Conservation (phyloP, 352 stramenopile species). For the Phytophthora sojae region DNA sequence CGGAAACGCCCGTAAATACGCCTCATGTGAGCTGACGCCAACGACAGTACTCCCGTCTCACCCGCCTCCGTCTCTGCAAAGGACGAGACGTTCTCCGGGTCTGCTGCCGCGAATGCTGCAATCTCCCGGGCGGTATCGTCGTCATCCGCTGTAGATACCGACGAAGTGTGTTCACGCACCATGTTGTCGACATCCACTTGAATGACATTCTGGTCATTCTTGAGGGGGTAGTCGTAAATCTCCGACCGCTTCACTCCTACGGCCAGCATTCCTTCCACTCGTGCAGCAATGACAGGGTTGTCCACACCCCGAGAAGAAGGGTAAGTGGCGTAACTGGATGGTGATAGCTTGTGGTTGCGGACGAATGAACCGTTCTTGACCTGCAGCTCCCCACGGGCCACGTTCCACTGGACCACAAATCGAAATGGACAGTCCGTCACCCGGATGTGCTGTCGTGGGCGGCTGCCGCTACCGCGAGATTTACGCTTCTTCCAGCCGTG, state of each 20-base stretch:
- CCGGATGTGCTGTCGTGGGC: conserved; percentile 14
- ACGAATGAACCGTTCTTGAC: too few relatives aligned
- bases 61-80: not conserved
- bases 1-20: conserved; percentile 15
- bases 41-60: conserved; percentile 17
- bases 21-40: conserved; percentile 12
- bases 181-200: conserved; percentile 27
- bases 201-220: conserved; percentile 33
- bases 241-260: conserved; percentile 3
- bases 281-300: not conserved
- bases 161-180: conserved; percentile 9
- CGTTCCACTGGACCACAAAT: conserved; percentile 13
- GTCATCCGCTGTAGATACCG: not conserved
- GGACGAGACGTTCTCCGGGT: not conserved
- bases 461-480: not conserved
- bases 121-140: conserved; percentile 12
- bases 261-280: conserved; percentile 7
- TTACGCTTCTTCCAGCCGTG: conserved; percentile 8
- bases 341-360: conserved; percentile 4
- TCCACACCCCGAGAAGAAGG: not conserved
- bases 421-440: conserved; percentile 15
- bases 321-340: conserved; percentile 11
- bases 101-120: not conserved
- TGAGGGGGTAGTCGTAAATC: conserved; percentile 25
- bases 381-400: too few relatives aligned